A percentile compares a stretch with the other conserved stretches of the same genome.
These are phyloP conservation scores for Chrysanthemum seticuspe DNA, from an alignment of 129 eudicot species.

Conservation along the genomic window DNA sequence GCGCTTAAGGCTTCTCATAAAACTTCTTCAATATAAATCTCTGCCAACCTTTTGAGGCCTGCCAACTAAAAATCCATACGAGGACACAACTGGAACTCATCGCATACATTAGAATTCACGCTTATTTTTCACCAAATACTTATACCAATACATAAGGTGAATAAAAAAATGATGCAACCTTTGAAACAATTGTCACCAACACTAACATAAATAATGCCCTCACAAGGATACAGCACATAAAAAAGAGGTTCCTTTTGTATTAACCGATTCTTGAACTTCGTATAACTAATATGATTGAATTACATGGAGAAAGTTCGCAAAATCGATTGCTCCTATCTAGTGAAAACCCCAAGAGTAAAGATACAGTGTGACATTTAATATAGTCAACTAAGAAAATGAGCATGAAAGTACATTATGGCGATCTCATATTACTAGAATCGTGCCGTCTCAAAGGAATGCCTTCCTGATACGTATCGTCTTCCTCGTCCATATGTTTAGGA, in stretches of 20 bases:
- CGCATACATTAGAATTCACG: no score
- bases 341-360: constrained; percentile 9
- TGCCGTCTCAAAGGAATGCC: constrained; percentile 83
- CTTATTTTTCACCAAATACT: background rate
- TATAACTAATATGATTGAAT: constrained; percentile 14
- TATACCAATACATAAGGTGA: background rate
- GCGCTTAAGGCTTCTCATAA: no score
- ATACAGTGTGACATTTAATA: constrained; percentile 15
- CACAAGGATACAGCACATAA: background rate
- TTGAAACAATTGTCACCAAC: background rate
- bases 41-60: no score
- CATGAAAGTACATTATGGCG: constrained; percentile 29
- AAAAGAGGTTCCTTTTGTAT: background rate
- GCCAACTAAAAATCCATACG: no score
- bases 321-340: constrained; percentile 15
- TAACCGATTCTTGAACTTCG: constrained; percentile 13
- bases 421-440: constrained; percentile 52
- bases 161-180: background rate
- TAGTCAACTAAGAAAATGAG: constrained; percentile 11
- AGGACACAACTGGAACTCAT: no score
- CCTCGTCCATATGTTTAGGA: constrained; percentile 60
- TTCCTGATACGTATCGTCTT: constrained; percentile 58
- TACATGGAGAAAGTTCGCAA: constrained; percentile 21
- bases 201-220: background rate
- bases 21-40: no score